These are phyloP conservation scores for Alternaria sp. DNA, from an alignment of 2,329 filamentous ascomycete species.

Conservation along the genomic window DNA sequence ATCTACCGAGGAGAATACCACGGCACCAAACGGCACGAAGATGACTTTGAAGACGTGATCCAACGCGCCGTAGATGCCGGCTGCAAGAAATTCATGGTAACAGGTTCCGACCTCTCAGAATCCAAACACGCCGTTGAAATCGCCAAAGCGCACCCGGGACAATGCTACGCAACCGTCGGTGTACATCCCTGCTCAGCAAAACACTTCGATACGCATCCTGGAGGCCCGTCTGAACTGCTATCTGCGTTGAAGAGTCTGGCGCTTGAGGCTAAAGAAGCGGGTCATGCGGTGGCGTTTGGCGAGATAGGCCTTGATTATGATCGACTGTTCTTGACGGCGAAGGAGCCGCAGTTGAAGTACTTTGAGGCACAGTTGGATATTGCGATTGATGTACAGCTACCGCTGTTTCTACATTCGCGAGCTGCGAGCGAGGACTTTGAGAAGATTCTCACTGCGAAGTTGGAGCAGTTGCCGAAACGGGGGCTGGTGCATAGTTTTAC, in stretches of 20 bases:
- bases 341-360: conserved; percentile 79
- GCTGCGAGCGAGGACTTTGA: conserved; percentile 84
- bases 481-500: conserved; percentile 97
- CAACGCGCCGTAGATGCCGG: conserved; percentile 77
- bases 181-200: conserved; percentile 91
- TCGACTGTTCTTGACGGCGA: conserved; percentile 80
- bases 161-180: conserved; percentile 88
- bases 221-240: conserved; percentile 63
- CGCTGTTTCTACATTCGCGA: conserved; percentile 90
- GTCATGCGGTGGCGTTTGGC: conserved; percentile 80
- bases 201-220: conserved; percentile 72
- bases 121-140: conserved; percentile 77
- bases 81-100: conserved; percentile 89
- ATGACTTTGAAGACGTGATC: conserved; percentile 79
- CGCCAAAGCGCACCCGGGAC: conserved; percentile 74
- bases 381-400: conserved; percentile 77
- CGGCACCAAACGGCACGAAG: conserved; percentile 75
- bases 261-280: conserved; percentile 61
- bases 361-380: conserved; percentile 85
- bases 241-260: conserved; percentile 70
- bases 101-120: conserved; percentile 84
- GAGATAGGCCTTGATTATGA: conserved; percentile 98
- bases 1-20: conserved; percentile 87
- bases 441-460: conserved; percentile 66
- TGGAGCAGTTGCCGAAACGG: conserved; percentile 72